Evolutionary conservation across 2,329 filamentous ascomycete species (phyloP), one percentile per base, ranked within the genome.

Genomic region (Microsporum ferrugineum): DNA sequence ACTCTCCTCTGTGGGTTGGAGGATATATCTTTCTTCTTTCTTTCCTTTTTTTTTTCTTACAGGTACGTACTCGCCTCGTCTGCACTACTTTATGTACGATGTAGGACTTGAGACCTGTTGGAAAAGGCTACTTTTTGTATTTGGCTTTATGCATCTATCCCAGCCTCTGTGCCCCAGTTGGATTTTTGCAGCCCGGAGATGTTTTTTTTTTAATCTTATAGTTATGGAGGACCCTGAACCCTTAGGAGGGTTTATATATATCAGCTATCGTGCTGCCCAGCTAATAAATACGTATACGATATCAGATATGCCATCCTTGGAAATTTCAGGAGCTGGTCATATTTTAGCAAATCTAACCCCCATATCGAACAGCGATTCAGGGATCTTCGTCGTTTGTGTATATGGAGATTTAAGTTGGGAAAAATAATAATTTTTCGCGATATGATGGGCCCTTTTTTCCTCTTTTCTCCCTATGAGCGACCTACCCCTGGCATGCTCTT

Each of bases 111-210:
- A 55, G 51, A 55, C 51, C 51, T 55, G 51, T 55, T 55, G 51
- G 33, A 55, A 55, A 55, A 55, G 45, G 51, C 36, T 34, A 55
- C 51, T 36, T 55, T 55, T n/a, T 23, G 14, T 43, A n/a, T 43
- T 43, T n/a, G 5, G 51, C 51, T 55, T 55, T 55, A 55, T 55
- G 51, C 51, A 55, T 55, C 51, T 55, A 55, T 55, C 51, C 51
- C 51, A 55, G 51, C 33, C 51, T 55, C 51, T 6, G 29, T 27
- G 49, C 27, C 51, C 45, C 51, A 55, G 31, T 55, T 7, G n/a
- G 51, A 55, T n/a, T 55, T n/a, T 55, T 55, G 51, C 51, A 55
- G 51, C 33, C 23, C 4, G 51, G 6, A 43, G 39, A n/a, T n/a
- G 49, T 55, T 36, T 53, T 53, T 10, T 36, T 31, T 14, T 34